Conservation (phyloP, 176 grass and related monocot genomes). For the Elymus sibiricus region DNA sequence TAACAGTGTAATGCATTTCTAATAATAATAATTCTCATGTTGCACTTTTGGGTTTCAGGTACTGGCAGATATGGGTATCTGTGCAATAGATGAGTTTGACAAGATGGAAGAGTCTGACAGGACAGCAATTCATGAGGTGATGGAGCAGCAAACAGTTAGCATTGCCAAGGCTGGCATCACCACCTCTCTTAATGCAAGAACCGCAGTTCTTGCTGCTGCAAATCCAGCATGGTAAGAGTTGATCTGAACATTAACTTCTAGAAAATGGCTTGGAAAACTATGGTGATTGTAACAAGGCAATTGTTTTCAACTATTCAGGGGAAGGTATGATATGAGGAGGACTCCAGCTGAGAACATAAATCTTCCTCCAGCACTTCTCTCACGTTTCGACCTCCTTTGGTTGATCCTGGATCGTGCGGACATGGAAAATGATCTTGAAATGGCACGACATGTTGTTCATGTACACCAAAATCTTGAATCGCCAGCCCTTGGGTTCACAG, state of each 20-base stretch:
- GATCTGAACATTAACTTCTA: constrained; percentile 12
- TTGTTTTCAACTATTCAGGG: constrained; percentile 46
- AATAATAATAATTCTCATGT: background rate
- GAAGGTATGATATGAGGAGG: constrained; percentile 97
- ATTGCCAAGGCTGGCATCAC: constrained; percentile 99
- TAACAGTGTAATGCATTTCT: background rate
- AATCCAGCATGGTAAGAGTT: constrained; percentile 90
- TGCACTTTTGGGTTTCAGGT: constrained; percentile 56
- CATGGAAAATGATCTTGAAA: constrained; percentile 97
- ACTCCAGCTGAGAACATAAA: constrained; percentile 99
- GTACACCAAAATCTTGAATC: constrained; percentile 98
- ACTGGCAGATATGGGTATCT: constrained; percentile 96
- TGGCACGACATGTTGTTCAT: constrained; percentile 96
- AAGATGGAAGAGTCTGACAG: constrained; percentile 99
- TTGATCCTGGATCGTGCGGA: constrained; percentile 96
- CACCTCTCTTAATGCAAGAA: constrained; percentile 97
- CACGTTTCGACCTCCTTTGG: constrained; percentile 96
- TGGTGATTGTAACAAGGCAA: constrained; percentile 12
- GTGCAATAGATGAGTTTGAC: constrained; percentile 99
- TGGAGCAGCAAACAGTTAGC: constrained; percentile 99
- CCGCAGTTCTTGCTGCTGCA: constrained; percentile 87
- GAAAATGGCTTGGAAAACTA: constrained; percentile 1
- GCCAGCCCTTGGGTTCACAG: constrained; percentile 81
- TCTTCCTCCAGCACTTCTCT: constrained; percentile 95
- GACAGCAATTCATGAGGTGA: constrained; percentile 99